Evolutionary conservation across 2,329 filamentous ascomycete species (phyloP).

Genomic region (Tricladium varicosporioides): DNA sequence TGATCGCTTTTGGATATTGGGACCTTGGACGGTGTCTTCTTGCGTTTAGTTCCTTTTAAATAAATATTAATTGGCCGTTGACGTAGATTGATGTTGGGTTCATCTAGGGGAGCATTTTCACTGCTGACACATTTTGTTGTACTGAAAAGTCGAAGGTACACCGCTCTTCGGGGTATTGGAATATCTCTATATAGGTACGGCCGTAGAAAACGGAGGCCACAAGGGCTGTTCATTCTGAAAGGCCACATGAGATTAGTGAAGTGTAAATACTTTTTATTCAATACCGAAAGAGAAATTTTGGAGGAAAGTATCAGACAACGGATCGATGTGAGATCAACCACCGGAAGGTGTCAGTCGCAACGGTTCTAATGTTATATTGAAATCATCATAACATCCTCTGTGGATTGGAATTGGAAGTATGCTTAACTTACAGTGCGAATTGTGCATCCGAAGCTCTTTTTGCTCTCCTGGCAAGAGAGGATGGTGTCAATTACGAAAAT

Average conservation of each 20-base stretch:
- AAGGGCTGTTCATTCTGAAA: constrained; percentile 43
- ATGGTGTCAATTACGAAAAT: too few species aligned
- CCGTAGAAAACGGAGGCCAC: constrained; percentile 51
- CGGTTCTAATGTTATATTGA: constrained; percentile 52
- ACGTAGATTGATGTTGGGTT: neutral
- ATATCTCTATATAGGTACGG: constrained; percentile 50
- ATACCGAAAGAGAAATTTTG: neutral
- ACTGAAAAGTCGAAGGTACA: constrained; percentile 49
- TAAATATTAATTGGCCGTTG: neutral
- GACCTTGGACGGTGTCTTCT: neutral
- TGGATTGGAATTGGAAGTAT: neutral
- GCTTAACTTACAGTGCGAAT: constrained; percentile 16
- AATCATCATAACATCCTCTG: constrained; percentile 46
- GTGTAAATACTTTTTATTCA: neutral
- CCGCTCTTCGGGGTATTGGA: constrained; percentile 36
- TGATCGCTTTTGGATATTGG: constrained; percentile 35
- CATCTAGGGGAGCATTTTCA: neutral
- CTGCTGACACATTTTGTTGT: constrained; percentile 11
- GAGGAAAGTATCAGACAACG: constrained; percentile 43
- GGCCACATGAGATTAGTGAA: constrained; percentile 4
- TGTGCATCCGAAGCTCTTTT: neutral
- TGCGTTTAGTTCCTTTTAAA: neutral
- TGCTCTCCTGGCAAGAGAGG: too few species aligned
- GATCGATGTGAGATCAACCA: constrained; percentile 52
- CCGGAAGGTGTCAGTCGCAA: constrained; percentile 54